Base-by-base conservation (phyloP, 169 alveolate genomes). In the Plasmodium chabaudi region DNA sequence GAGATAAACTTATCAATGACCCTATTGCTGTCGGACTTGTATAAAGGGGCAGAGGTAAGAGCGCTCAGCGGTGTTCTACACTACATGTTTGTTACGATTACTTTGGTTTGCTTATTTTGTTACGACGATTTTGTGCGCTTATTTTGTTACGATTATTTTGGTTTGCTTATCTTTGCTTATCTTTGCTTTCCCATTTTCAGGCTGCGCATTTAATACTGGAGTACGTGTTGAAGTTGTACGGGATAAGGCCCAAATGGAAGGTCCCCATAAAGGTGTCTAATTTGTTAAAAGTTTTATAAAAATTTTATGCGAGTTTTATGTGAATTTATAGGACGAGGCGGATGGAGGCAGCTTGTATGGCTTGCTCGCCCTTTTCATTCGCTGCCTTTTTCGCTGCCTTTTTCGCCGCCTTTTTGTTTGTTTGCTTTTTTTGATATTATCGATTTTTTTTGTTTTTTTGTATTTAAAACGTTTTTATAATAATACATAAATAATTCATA, bases 1-100 rank as follows among this genome's bases (percentile, higher is more conserved):
- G 93, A 92, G 25, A 71, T 92, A 51, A 87, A 88, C n/a, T 56
- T 92, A 21, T 92, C 94, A 1, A 53, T 92, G 3, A 88, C 92
- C 2, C 70, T 92, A 13, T 77, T 92, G 10, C 63, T 92, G 21
- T 86, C 92, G 5, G 94, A 92, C 55, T 67, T 88, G 25, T 65
- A 59, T 51, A 92, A 87, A 46, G 94, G 94, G 39, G 70, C 93
- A 68, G 53, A 70, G 7, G 90, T 82, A 68, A 55, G 23, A 7
- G 19, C 2, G 39, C 39, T 3, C 4, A 34, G 4, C 39, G n/a
- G n/a, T n/a, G n/a, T n/a, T n/a, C n/a, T n/a, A n/a, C n/a, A n/a
- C n/a, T n/a, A n/a, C n/a, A n/a, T n/a, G n/a, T n/a, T n/a, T n/a
- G n/a, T n/a, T n/a, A n/a, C n/a, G n/a, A n/a, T n/a, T n/a, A n/a